Evolutionary conservation across 1,284 basidiomycete species (phyloP).

Genomic region (Coniferiporia weirii): DNA sequence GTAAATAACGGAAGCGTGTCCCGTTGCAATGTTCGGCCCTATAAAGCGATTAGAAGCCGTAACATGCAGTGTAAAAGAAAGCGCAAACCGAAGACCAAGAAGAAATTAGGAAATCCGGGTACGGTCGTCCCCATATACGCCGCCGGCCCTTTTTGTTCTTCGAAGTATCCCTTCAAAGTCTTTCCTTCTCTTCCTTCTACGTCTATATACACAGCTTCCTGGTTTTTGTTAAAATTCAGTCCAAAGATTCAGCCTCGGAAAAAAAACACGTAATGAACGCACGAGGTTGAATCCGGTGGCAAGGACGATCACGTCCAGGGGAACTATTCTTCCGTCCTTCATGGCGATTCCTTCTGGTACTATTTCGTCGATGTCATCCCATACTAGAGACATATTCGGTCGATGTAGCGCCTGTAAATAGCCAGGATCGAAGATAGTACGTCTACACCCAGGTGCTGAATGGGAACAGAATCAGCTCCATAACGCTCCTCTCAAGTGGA

Average conservation of each 20-base stretch:
- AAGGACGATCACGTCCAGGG: conserved; percentile 46
- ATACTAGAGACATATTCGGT: conserved; percentile 46
- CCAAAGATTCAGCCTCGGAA: not conserved
- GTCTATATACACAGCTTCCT: not conserved
- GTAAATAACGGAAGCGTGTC: conserved; percentile 29
- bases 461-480: not conserved
- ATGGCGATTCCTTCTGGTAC: conserved; percentile 42
- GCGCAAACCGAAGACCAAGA: conserved; percentile 21
- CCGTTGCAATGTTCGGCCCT: conserved; percentile 30
- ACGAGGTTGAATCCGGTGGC: conserved; percentile 39
- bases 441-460: conserved; percentile 49
- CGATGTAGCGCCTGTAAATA: conserved; percentile 46
- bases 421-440: conserved; percentile 49
- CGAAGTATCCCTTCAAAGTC: conserved; percentile 21
- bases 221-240: not conserved
- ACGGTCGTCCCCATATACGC: conserved; percentile 25
- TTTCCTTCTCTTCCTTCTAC: conserved; percentile 16
- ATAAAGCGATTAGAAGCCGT: not conserved
- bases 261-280: not conserved
- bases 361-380: conserved; percentile 39
- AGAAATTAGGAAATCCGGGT: conserved; percentile 26
- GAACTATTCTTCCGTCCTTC: conserved; percentile 41
- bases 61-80: not conserved
- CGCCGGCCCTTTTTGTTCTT: conserved; percentile 22
- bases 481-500: conserved; percentile 4